Percentiles rank a stretch among this genome's conserved stretches.
These are phyloP conservation scores for Phlebiopsis gigantea DNA, from an alignment of 768 basidiomycete species.

Conservation along the genomic window DNA sequence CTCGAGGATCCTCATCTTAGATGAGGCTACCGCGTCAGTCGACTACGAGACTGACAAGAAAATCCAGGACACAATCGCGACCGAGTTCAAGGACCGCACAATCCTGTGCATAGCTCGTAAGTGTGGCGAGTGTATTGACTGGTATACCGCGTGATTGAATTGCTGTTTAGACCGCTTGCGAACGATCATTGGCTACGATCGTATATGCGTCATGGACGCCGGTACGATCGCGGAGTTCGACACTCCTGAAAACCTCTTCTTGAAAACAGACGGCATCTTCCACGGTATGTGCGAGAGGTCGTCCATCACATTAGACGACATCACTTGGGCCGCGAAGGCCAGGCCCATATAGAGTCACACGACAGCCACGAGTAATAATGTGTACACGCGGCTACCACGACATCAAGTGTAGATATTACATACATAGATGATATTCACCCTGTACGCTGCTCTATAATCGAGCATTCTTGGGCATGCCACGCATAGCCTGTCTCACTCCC, in stretches of 20 bases:
- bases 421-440: background rate
- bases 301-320: constrained; percentile 70
- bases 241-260: constrained; percentile 63
- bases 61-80: constrained; percentile 86
- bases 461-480: constrained; percentile 65
- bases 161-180: constrained; percentile 60
- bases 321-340: constrained; percentile 35
- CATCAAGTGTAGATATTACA: background rate
- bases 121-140: constrained; percentile 24
- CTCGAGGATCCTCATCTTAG: constrained; percentile 78
- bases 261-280: constrained; percentile 61
- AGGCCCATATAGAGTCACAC: background rate
- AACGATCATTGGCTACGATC: constrained; percentile 85
- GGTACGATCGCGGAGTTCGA: constrained; percentile 85
- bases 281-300: constrained; percentile 82
- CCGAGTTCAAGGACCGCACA: constrained; percentile 79
- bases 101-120: constrained; percentile 83
- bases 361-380: background rate
- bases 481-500: constrained; percentile 77
- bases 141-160: background rate
- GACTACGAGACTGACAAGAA: constrained; percentile 88
- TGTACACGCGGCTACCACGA: background rate
- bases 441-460: constrained; percentile 37
- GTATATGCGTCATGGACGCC: constrained; percentile 82
- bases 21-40: constrained; percentile 84